Evolutionary conservation across 306 rosid species (phyloP), one percentile per base, ranked within the genome.

Genomic region (Pyrus pyrifolia): DNA sequence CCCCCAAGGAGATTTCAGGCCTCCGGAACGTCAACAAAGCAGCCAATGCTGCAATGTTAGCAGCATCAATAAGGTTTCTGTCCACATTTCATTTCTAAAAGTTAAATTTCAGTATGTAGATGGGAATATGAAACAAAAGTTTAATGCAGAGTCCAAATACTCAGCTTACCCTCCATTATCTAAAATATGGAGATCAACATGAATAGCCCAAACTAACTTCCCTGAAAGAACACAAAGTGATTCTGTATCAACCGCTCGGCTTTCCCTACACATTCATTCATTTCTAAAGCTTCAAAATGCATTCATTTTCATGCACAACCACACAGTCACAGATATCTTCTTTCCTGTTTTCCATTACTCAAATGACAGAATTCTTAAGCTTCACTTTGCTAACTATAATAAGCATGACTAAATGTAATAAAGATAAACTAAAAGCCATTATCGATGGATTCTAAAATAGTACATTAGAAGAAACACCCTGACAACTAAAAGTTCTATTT

Each of bases 11-110:
- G 74, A 97, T 92, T 35, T 95, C 98, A 11, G 97, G 97, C 65
- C 96, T 86, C 74, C 96, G 87, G 42, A 95, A 95, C 11, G 96
- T 90, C 85, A 83, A 72, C 30, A 94, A 88, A 72, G 93, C 88
- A 76, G 93, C 88, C 85, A 94, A 82, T 38, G 97, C 98, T 81
- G 96, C 93, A 71, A 91, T 79, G 81, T 94, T 94, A 17, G 98
- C 91, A 69, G 94, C 97, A 83, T 94, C 98, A 45, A 91, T 92
- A 63, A 94, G 97, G 77, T 94, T 94, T 22, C 96, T 89, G 80
- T 73, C 57, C 42, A 3, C 27, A 70, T n/a, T 61, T 21, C 2
- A 15, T n/a, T 77, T 27, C 71, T 71, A 78, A 59, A 45, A 35
- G 29, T n/a, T 31, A 42, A 67, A 57, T 22, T 21, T 60, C 17